Conservation (phyloP, 1,139 yeast species). For the Petasospora rhodanensis region DNA sequence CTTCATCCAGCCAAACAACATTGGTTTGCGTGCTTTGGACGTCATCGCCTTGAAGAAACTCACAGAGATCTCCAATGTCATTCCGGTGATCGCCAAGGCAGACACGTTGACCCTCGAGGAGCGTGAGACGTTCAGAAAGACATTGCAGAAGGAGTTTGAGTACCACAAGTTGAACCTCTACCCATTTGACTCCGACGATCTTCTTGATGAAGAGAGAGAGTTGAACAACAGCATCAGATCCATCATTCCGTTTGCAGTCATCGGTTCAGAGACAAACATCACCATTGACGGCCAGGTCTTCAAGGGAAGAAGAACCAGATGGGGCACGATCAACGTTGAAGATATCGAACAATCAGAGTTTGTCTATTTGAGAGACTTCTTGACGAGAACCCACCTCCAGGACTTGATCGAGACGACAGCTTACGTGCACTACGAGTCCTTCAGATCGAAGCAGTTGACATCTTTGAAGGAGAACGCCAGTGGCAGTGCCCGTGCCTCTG, state of each 20-base stretch:
- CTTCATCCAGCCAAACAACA: constrained; percentile 84
- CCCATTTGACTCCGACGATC: constrained; percentile 78
- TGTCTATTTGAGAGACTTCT: constrained; percentile 85
- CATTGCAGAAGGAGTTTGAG: constrained; percentile 71
- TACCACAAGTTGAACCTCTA: constrained; percentile 74
- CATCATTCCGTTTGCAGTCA: constrained; percentile 88
- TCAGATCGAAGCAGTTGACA: constrained; percentile 89
- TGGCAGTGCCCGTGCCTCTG: constrained; percentile 24
- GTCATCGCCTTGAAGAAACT: constrained; percentile 78
- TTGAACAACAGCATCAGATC: constrained; percentile 73
- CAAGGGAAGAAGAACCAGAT: constrained; percentile 86
- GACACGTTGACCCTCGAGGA: constrained; percentile 87
- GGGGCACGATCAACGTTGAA: constrained; percentile 91
- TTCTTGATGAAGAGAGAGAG: constrained; percentile 76
- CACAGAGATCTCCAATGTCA: constrained; percentile 87
- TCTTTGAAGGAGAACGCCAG: constrained; percentile 86
- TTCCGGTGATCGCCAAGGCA: constrained; percentile 91
- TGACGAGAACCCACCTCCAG: constrained; percentile 92
- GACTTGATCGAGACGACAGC: constrained; percentile 94
- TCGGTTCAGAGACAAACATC: constrained; percentile 84
- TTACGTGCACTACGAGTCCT: constrained; percentile 83
- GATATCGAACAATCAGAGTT: constrained; percentile 95
- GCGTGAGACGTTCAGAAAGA: constrained; percentile 69
- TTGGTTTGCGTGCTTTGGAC: constrained; percentile 78
- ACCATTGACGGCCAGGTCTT: constrained; percentile 71